These are phyloP conservation scores for Fusarium piperis DNA, from an alignment of 2,329 filamentous ascomycete species.

Conservation along the genomic window DNA sequence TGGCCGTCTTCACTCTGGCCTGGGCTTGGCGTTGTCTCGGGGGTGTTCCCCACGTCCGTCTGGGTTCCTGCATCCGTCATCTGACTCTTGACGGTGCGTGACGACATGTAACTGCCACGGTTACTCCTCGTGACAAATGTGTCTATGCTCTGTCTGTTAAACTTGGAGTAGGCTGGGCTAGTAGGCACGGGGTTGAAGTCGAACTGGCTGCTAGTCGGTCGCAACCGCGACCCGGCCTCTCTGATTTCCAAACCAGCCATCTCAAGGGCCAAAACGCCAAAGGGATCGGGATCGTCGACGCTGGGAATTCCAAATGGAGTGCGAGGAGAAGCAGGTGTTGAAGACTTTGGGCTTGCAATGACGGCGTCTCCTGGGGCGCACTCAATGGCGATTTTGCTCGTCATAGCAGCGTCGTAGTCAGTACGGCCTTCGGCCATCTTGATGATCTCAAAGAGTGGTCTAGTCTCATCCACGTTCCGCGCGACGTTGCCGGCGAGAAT, in stretches of 20 bases:
- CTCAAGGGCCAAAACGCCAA: constrained; percentile 89
- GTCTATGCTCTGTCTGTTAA: constrained; percentile 75
- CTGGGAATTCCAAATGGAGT: constrained; percentile 81
- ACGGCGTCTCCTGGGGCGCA: constrained; percentile 80
- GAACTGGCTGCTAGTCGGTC: constrained; percentile 82
- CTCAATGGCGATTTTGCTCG: constrained; percentile 70
- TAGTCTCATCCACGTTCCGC: constrained; percentile 63
- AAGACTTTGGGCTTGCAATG: constrained; percentile 58
- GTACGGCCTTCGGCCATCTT: constrained; percentile 86
- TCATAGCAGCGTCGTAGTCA: constrained; percentile 74
- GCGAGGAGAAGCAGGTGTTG: constrained; percentile 49
- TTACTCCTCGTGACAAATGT: constrained; percentile 69
- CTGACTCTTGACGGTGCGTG: constrained; percentile 73
- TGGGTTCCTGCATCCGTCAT: constrained; percentile 77
- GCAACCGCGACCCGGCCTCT: constrained; percentile 78
- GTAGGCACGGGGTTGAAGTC: constrained; percentile 81
- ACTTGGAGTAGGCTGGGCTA: constrained; percentile 73
- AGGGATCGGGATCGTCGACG: constrained; percentile 87
- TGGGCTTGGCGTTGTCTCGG: constrained; percentile 64
- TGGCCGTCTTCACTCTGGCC: constrained; percentile 64
- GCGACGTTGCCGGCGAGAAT: constrained; percentile 66
- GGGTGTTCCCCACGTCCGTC: constrained; percentile 64
- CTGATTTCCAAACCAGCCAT: constrained; percentile 89
- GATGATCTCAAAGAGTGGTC: constrained; percentile 80
- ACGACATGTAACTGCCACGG: constrained; percentile 79